Conservation (phyloP, 2,329 filamentous ascomycete genomes). For the Moelleriella libera region DNA sequence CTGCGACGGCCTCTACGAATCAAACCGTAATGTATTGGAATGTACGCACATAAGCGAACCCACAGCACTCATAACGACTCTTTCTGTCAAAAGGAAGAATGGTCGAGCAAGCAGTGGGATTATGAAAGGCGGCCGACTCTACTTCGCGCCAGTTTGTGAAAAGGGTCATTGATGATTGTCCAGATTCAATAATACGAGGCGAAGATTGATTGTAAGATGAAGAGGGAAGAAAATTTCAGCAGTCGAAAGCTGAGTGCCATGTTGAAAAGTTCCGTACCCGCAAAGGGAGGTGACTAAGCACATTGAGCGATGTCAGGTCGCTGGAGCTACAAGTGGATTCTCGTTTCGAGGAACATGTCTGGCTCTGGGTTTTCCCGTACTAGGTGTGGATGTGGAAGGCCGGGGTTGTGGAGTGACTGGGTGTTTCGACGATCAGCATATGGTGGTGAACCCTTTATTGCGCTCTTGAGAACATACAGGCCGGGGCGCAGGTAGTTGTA, state of each 20-base stretch:
- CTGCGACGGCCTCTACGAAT: not conserved
- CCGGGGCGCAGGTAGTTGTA: no score
- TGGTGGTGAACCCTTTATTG: no score
- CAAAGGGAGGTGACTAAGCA: not conserved
- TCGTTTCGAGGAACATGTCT: no score
- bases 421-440: no score
- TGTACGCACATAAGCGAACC: constrained; percentile 53
- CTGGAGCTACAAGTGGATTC: not conserved
- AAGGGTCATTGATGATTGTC: constrained; percentile 20
- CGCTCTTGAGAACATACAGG: no score
- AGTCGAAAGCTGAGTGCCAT: no score
- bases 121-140: constrained; percentile 45
- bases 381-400: no score
- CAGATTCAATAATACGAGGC: constrained; percentile 19
- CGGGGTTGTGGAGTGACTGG: no score
- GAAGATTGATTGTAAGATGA: constrained; percentile 34
- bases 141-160: constrained; percentile 36
- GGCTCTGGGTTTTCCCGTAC: no score
- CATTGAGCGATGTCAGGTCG: not conserved
- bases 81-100: constrained; percentile 7
- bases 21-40: constrained; percentile 8
- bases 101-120: constrained; percentile 36
- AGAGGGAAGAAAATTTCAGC: constrained; percentile 18
- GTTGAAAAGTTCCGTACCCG: no score
- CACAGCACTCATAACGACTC: constrained; percentile 26